Conservation (phyloP, 345 rosid species). For the Clarkia xantiana region DNA sequence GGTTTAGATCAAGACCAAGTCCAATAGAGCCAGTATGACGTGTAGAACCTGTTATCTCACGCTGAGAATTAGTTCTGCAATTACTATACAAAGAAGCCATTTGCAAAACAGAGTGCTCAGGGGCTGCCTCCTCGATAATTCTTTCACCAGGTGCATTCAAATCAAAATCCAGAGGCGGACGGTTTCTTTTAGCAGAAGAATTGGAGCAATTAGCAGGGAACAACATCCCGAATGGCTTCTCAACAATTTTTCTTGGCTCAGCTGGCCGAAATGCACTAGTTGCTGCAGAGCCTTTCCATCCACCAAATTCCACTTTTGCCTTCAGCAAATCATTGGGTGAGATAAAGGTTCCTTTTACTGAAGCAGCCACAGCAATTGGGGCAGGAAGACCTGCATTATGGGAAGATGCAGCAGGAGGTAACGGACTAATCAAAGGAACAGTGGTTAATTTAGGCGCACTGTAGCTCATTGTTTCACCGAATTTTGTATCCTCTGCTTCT, state of each 20-base stretch:
- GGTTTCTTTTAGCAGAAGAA: constrained; percentile 29
- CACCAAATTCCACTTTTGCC: constrained; percentile 61
- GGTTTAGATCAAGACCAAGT: constrained; percentile 77
- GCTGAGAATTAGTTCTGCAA: constrained; percentile 13
- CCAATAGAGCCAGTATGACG: constrained; percentile 38
- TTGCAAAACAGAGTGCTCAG: constrained; percentile 22
- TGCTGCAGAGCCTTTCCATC: constrained; percentile 98
- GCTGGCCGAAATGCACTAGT: constrained; percentile 98
- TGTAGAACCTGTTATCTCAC: constrained; percentile 15
- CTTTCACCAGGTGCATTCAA: constrained; percentile 78
- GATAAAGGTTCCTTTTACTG: constrained; percentile 77
- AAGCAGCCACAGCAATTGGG: constrained; percentile 69
- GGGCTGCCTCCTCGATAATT: constrained; percentile 53
- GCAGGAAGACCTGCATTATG: constrained; percentile 28
- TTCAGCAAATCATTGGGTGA: constrained; percentile 61
- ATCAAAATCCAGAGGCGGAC: constrained; percentile 56
- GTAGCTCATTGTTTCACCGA: constrained; percentile 25
- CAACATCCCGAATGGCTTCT: constrained; percentile 22
- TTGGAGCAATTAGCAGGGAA: constrained; percentile 17
- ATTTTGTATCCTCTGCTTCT: constrained; percentile 37
- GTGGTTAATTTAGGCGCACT: constrained; percentile 15
- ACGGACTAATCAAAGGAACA: constrained; percentile 23
- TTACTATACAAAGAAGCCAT: constrained; percentile 15
- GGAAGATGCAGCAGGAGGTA: constrained; percentile 29
- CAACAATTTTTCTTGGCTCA: constrained; percentile 56